phyloP scores from a whole-genome alignment of 2,329 filamentous ascomycete genomes.

The Aspergillus fructus region DNA sequence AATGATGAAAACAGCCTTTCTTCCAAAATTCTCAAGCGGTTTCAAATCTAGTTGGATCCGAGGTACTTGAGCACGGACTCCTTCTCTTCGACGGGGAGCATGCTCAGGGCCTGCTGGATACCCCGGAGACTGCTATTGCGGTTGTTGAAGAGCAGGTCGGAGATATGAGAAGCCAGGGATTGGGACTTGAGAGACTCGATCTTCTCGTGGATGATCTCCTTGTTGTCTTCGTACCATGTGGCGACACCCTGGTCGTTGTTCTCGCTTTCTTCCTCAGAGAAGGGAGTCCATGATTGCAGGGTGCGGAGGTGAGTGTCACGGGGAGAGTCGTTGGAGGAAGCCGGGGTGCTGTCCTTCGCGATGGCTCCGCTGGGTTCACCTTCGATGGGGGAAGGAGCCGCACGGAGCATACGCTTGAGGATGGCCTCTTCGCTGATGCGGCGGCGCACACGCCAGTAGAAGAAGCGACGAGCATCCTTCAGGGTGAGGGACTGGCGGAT shows the following conservation, averaged over 20 bases:
- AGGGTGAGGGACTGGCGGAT: constrained; percentile 83
- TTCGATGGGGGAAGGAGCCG: constrained; percentile 37
- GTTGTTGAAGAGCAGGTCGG: constrained; percentile 65
- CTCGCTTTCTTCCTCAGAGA: constrained; percentile 67
- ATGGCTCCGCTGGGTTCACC: constrained; percentile 42
- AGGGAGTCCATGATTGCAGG: constrained; percentile 78
- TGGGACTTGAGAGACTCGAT: constrained; percentile 81
- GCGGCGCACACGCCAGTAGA: constrained; percentile 98
- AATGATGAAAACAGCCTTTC: not conserved
- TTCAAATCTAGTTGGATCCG: constrained; percentile 20
- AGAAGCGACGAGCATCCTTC: constrained; percentile 90
- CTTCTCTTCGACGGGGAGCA: constrained; percentile 84
- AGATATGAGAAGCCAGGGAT: constrained; percentile 66
- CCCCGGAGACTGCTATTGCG: constrained; percentile 75
- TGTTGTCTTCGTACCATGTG: constrained; percentile 94
- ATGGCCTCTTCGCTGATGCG: constrained; percentile 97
- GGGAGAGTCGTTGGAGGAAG: constrained; percentile 42
- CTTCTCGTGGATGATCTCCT: constrained; percentile 77
- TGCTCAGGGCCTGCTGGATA: constrained; percentile 78
- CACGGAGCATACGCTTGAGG: constrained; percentile 75
- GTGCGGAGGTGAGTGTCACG: constrained; percentile 70
- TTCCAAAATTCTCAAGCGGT: not conserved
- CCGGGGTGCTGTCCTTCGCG: constrained; percentile 32
- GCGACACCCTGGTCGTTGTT: constrained; percentile 80
- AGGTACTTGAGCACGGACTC: constrained; percentile 71